Evolutionary conservation across 169 alveolate species (phyloP), one percentile per base, ranked within the genome.

Genomic region (Eimeria zaria): DNA sequence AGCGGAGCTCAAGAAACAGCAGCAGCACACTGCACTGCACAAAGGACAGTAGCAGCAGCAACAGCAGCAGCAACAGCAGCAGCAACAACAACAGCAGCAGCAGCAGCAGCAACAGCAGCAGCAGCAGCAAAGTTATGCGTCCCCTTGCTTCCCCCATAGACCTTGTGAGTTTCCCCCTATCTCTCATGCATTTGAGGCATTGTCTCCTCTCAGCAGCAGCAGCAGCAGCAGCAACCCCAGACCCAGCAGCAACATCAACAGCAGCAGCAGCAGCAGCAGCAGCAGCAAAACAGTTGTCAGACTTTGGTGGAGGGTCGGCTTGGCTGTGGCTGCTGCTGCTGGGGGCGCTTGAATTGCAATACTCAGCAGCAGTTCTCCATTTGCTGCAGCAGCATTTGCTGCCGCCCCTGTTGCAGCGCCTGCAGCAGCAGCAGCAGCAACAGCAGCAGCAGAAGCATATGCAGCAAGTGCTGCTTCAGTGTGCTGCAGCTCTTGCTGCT

Each of bases 51-150:
- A n/a, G n/a, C 60, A 27, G 74, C 36, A 64, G 30, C 74, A 64
- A n/a, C 74, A 22, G 27, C 41, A 18, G 41, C 36, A 24, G 41
- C 74, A 24, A 27, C 74, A 64, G 30, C 74, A 64, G 74, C 74
- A 64, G 74, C 74, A 64, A 27, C 74, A 64, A 27, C 74, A 64
- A n/a, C 74, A 64, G 74, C 74, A 64, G 74, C 74, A 64, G 74
- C 74, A 64, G 74, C 74, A 64, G 30, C 74, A 64, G 74, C 30
- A 12, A 27, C 74, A 12, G 74, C 74, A n/a, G 74, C 74, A 64
- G 74, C 74, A 64, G 74, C 74, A 64, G 74, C 74, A 64, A 27
- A 6, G 7, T 18, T 64, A 7, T 18, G 74, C 41, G 7, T n/a
- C 30, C 74, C 18, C 36, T 9, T 24, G 74, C 74, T 24, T 64